A percentile compares a stretch with the other conserved stretches of the same genome.
Conservation (phyloP, 179 eudicot genomes). For the Beta macrorhiza region DNA sequence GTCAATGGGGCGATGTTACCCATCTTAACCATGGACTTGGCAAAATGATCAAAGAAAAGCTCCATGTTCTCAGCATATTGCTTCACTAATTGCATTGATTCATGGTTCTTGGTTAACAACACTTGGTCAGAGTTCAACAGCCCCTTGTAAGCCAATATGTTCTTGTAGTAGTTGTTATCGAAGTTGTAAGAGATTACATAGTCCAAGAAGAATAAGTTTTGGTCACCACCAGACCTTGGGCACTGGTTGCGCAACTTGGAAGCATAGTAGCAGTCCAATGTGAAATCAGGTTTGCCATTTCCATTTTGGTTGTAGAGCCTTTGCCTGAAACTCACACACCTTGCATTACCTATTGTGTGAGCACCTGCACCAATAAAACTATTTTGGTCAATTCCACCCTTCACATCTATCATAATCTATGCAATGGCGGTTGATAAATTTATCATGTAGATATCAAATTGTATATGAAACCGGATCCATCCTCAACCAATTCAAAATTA, state of each 20-base stretch:
- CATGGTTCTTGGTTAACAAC: constrained; percentile 45
- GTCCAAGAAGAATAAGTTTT: constrained; percentile 67
- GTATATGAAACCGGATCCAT: no score
- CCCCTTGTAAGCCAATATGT: constrained; percentile 53
- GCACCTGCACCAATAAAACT: constrained; percentile 41
- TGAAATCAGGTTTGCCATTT: constrained; percentile 52
- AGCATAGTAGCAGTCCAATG: constrained; percentile 51
- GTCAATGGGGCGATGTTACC: constrained; percentile 75
- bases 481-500: no score
- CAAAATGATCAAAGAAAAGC: constrained; percentile 75
- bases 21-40: constrained; percentile 79
- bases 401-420: no score
- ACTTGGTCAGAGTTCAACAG: constrained; percentile 68
- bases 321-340: constrained; percentile 83
- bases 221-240: constrained; percentile 72
- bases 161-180: constrained; percentile 72
- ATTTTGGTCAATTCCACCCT: not conserved
- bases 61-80: constrained; percentile 51
- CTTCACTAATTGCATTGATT: constrained; percentile 59
- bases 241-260: constrained; percentile 51
- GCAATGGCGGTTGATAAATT: no score
- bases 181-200: constrained; percentile 51
- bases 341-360: constrained; percentile 78
- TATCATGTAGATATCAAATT: no score
- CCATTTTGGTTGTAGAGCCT: constrained; percentile 69